phyloP scores from a whole-genome alignment of 108 stramenopile species.

The Nitzschia sp. region DNA sequence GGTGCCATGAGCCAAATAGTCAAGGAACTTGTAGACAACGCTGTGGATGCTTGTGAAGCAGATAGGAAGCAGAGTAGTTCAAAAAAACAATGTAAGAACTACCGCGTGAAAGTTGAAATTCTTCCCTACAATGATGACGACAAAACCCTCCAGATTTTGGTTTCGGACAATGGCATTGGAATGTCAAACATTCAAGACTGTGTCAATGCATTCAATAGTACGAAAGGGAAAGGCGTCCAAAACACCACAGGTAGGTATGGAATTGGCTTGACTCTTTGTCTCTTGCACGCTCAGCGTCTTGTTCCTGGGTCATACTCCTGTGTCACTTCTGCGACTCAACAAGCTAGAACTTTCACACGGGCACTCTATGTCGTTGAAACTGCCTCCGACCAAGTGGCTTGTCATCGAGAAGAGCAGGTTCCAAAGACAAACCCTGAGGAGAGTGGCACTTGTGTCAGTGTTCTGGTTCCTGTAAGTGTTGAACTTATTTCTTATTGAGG shows the following conservation, averaged over 20 bases:
- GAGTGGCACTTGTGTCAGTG: constrained; percentile 72
- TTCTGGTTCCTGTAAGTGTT: constrained; percentile 74
- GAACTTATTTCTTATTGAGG: too few relatives aligned
- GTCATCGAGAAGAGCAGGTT: constrained; percentile 41
- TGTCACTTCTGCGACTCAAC: constrained; percentile 62
- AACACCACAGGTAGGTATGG: constrained; percentile 64
- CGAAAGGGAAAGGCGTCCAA: constrained; percentile 40
- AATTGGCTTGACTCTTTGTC: constrained; percentile 68
- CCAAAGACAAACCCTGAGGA: constrained; percentile 30
- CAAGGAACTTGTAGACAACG: constrained; percentile 90
- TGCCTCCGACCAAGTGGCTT: constrained; percentile 47
- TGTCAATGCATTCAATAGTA: constrained; percentile 74
- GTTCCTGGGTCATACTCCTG: constrained; percentile 65
- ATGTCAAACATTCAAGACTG: constrained; percentile 81
- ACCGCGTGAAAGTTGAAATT: constrained; percentile 25
- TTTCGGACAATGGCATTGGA: constrained; percentile 82
- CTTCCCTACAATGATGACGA: constrained; percentile 16
- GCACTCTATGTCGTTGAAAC: constrained; percentile 67
- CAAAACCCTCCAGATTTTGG: constrained; percentile 57
- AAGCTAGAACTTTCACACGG: constrained; percentile 33
- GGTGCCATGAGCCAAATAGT: constrained; percentile 87
- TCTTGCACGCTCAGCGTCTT: constrained; percentile 82
- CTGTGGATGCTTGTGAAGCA: constrained; percentile 75
- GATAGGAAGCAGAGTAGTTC: background rate
- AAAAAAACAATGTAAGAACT: constrained; percentile 2